Evolutionary conservation across 2,329 filamentous ascomycete genomes (phyloP), one percentile per base, ranked within the genome.

Genomic region (Diaporthe ampelina): DNA sequence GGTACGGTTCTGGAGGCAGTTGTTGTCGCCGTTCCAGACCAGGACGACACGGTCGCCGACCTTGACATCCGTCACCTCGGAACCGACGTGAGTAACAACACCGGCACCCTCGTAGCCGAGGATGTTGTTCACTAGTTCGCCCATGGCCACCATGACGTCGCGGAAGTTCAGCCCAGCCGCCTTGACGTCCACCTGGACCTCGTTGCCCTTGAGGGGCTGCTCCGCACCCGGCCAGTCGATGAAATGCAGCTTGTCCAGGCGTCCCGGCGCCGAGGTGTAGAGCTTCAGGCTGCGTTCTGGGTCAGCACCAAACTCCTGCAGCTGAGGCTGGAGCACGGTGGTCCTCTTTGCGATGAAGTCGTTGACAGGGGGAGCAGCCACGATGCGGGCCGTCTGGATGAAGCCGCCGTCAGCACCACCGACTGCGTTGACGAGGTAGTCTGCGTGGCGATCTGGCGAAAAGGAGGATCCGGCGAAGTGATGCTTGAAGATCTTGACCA

Each of bases 61-160:
- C 56, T 70, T 58, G 70, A 75, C 45, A 2, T 73, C 70, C 19
- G 48, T 63, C 40, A 75, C 74, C 24, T 70, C 50, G 7, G 70
- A 43, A 15, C 74, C 74, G 24, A 75, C 71, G 45, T 54, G 71
- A 3, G 54, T 78, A 50, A 81, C 63, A 1, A 80, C 67, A 15
- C 80, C 80, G 1, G 80, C 77, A 24, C 78, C 77, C 73, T 81
- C 80, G 63, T 78, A 77, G 17, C 78, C 79, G 76, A 80, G 57
- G 4, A 54, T 79, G 24, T 76, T 74, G 40, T 74, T 73, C 13
- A 77, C 76, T 11, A 80, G 67, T 69, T 81, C 79, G 29, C 74
- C 76, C 69, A 72, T 73, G 43, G 73, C 73, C n/a, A 73, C 67
- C 76, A 77, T 73, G 56, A 77, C 59, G 56, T 77, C 75, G 24